Evolutionary conservation across 2,329 filamentous ascomycete genomes (phyloP).

Genomic region (Cladosporium austrohemisphaericum): DNA sequence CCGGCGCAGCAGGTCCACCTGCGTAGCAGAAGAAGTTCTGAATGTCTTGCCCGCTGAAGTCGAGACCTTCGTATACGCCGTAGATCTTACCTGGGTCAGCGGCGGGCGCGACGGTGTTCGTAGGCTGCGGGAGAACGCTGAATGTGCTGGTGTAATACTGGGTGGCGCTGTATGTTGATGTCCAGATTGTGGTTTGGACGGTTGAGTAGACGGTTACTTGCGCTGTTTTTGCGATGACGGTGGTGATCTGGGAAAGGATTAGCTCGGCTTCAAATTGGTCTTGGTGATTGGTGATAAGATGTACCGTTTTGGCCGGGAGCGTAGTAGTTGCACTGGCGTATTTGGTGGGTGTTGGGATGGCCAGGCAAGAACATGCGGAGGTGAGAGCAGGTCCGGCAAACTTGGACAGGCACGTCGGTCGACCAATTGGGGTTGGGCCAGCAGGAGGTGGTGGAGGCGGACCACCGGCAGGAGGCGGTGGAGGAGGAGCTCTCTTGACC

Average conservation of each 20-base stretch:
- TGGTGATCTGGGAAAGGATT: conserved; percentile 7
- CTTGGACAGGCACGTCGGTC: conserved; percentile 7
- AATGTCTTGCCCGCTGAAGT: conserved; percentile 11
- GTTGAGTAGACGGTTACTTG: conserved; percentile 2
- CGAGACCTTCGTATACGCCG: conserved; percentile 7
- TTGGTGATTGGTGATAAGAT: background rate
- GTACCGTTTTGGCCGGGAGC: conserved; percentile 3
- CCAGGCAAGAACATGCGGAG: conserved; percentile 15
- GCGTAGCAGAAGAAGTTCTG: conserved; percentile 11
- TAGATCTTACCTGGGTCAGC: conserved; percentile 2
- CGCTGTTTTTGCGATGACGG: background rate
- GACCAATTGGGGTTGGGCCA: conserved; percentile 4
- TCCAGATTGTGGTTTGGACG: background rate
- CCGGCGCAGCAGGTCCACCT: background rate
- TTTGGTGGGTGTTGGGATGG: conserved; percentile 14
- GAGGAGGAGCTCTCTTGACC: conserved; percentile 5
- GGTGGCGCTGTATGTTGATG: conserved; percentile 4
- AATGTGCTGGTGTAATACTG: conserved; percentile 14
- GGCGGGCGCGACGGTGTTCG: background rate
- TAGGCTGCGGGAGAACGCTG: conserved; percentile 8
- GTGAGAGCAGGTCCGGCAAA: conserved; percentile 2
- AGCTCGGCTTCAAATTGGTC: background rate
- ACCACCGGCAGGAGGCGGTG: background rate
- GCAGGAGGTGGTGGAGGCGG: background rate
- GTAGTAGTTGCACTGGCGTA: background rate